Percentiles rank a stretch among this genome's conserved stretches.
Evolutionary conservation across 371 early-diverging fungal species (phyloP).

Genomic region (Mucor plumbeus): DNA sequence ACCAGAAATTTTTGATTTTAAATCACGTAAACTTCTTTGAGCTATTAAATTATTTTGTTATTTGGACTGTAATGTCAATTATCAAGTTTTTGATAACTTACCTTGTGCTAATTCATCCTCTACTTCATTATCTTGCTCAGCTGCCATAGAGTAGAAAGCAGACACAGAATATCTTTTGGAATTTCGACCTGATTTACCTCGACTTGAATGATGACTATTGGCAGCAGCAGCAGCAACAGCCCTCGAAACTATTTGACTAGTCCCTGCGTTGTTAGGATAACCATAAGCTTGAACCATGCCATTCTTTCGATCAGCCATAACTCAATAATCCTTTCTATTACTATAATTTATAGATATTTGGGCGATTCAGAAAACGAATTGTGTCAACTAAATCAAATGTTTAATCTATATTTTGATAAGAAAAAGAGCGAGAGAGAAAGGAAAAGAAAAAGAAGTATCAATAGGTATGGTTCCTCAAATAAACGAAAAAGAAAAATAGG

Average conservation of each 20-base stretch:
- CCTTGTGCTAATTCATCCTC: constrained; percentile 88
- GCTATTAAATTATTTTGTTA: constrained; percentile 47
- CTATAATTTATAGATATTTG: neutral
- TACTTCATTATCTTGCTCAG: constrained; percentile 92
- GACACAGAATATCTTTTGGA: constrained; percentile 83
- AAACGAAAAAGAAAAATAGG: neutral
- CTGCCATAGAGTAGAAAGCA: constrained; percentile 92
- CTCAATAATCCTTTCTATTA: neutral
- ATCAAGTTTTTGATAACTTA: constrained; percentile 3
- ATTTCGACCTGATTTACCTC: constrained; percentile 35
- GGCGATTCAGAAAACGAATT: neutral
- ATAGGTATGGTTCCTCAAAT: neutral
- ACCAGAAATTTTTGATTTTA: constrained; percentile 87
- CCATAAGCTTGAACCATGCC: constrained; percentile 56
- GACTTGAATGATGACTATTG: constrained; percentile 47
- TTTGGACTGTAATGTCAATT: neutral
- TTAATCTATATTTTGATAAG: neutral
- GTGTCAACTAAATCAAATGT: neutral
- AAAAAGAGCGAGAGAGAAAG: neutral
- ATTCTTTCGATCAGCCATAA: constrained; percentile 44
- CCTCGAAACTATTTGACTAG: constrained; percentile 42
- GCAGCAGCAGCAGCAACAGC: constrained; percentile 57
- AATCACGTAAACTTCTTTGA: constrained; percentile 82
- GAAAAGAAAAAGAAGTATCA: neutral
- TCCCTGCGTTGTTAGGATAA: constrained; percentile 30